Base-by-base conservation (phyloP, 1,284 basidiomycete species). In the Pseudozyma sp. region DNA sequence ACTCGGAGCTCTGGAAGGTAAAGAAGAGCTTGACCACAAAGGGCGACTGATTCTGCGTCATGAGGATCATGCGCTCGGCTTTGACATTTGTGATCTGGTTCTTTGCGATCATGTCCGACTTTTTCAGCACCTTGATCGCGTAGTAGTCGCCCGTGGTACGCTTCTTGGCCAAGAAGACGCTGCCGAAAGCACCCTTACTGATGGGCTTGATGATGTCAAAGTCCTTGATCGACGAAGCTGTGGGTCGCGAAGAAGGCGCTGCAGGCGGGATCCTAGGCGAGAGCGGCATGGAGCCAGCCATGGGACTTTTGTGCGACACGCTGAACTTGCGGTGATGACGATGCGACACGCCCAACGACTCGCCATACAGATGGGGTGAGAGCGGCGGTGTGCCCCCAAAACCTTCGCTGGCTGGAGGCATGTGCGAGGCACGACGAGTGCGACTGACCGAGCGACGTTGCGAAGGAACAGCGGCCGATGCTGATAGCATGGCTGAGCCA, bases 41-140 rank as follows among this genome's bases (percentile, higher is more conserved):
- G n/a, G 97, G 95, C 12, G 95, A 97, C 86, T 97, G 95, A 0
- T 97, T 93, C 86, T 99, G 96, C 85, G 95, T 96, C 97, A 99
- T 99, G 76, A 99, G 89, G 82, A 99, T 99, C 90, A 96, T 98
- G 61, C 97, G 90, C 87, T 99, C 97, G 3, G 97, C 97, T 87
- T 98, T 99, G 86, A 99, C 96, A 84, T 99, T 99, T 60, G 97
- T 99, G 86, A 99, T 97, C 86, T 99, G 97, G 87, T 99, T 99
- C 89, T 99, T 99, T 51, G 97, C 94, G 84, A 99, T 98, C 97
- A 99, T 99, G 87, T 99, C 97, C 34, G 95, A 94, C 88, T 99
- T 99, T 87, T 97, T 98, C 79, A 99, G 87, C 38, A 98, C 95
- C 87, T 99, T 99, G 90, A 99, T 97, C 34, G 97, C 97, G 87